phyloP scores from a whole-genome alignment of 192 early-diverging fungal genomes.

The Podila minutissima region DNA sequence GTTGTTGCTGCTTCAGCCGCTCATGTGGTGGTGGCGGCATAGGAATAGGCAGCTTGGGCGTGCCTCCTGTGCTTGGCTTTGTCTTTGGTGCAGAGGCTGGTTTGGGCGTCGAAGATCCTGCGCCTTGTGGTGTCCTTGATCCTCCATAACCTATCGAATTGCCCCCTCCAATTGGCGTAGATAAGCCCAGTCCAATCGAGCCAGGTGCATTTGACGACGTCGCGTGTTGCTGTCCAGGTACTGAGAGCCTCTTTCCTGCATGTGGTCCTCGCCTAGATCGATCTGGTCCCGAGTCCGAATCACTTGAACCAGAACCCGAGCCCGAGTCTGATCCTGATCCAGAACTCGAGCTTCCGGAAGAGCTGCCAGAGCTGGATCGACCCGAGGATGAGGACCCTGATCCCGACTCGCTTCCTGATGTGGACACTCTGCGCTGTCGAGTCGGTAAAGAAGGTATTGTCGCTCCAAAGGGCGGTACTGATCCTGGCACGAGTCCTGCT shows the following conservation, averaged over 20 bases:
- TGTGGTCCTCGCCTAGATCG: not conserved
- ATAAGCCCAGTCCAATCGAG: constrained; percentile 33
- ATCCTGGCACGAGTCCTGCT: not conserved
- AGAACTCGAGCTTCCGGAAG: constrained; percentile 31
- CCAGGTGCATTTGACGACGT: not conserved
- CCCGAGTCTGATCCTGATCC: constrained; percentile 40
- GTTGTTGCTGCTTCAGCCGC: constrained; percentile 7
- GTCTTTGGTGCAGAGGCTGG: not conserved
- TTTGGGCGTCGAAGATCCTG: constrained; percentile 14
- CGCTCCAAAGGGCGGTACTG: not conserved
- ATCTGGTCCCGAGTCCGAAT: constrained; percentile 17
- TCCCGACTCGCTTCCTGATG: constrained; percentile 40
- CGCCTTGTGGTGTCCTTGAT: constrained; percentile 6
- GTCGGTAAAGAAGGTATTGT: not conserved
- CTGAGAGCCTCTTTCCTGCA: not conserved
- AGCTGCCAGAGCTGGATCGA: constrained; percentile 12
- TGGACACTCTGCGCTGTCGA: constrained; percentile 18
- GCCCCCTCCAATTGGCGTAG: constrained; percentile 23
- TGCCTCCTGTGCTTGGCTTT: constrained; percentile 8
- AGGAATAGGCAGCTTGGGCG: constrained; percentile 31
- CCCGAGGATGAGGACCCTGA: constrained; percentile 38
- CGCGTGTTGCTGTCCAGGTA: not conserved
- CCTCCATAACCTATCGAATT: not conserved
- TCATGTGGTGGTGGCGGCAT: constrained; percentile 33
- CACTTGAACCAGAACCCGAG: constrained; percentile 27